phyloP scores from a whole-genome alignment of 768 basidiomycete genomes.

The Mycena epipterygia region DNA sequence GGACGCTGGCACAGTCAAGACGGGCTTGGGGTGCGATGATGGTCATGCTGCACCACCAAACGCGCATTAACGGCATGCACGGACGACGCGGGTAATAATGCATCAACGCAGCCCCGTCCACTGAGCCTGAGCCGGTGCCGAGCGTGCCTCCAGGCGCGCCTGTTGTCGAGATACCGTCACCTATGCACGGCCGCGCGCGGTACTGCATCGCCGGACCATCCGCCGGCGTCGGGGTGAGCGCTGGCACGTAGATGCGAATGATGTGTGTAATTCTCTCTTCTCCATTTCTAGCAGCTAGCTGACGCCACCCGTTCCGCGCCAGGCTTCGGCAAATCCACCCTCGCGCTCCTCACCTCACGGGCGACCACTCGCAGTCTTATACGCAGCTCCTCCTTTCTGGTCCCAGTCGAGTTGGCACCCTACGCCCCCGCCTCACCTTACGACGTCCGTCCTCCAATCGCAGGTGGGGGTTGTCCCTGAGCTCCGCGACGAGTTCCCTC shows the following conservation, averaged over 20 bases:
- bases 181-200: slow-evolving; percentile 74
- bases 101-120: no score
- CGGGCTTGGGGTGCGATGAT: slow-evolving; percentile 68
- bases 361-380: slow-evolving; percentile 96
- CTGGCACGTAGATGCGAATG: slow-evolving; percentile 95
- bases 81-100: no score
- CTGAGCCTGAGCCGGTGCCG: no score
- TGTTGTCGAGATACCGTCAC: slow-evolving; percentile 75
- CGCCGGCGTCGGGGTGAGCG: slow-evolving; percentile 68
- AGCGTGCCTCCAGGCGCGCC: slow-evolving; percentile 49
- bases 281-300: background rate
- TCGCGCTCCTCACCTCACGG: slow-evolving; percentile 91
- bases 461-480: no score
- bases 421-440: slow-evolving; percentile 62
- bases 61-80: background rate
- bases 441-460: no score
- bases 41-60: slow-evolving; percentile 50
- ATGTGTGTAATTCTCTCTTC: slow-evolving; percentile 58
- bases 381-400: no score
- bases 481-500: no score
- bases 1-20: slow-evolving; percentile 62
- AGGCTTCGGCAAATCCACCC: slow-evolving; percentile 97
- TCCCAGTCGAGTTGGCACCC: no score
- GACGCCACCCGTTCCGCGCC: background rate
- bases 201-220: background rate